Conservation (phyloP, 768 basidiomycete genomes). For the Lentinula lateritia region DNA sequence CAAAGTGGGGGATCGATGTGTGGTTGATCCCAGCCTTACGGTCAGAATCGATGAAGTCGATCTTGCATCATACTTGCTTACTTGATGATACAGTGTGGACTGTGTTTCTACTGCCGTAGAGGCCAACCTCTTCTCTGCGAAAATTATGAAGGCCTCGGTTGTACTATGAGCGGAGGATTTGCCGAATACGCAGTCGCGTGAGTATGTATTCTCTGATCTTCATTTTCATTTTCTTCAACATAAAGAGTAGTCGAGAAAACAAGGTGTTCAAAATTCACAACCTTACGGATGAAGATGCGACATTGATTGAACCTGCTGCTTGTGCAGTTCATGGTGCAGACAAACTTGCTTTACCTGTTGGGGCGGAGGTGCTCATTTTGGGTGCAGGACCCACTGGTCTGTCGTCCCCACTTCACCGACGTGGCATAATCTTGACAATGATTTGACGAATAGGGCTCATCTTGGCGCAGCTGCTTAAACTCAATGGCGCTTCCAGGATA, state of each 20-base stretch:
- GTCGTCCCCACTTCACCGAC: not conserved
- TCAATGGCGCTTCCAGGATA: slow-evolving; percentile 77
- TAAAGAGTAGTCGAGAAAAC: slow-evolving; percentile 41
- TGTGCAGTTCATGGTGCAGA: slow-evolving; percentile 81
- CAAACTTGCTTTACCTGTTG: slow-evolving; percentile 62
- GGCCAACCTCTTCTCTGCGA: slow-evolving; percentile 69
- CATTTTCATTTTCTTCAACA: not conserved
- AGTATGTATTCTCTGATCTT: slow-evolving; percentile 13
- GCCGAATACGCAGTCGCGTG: slow-evolving; percentile 70
- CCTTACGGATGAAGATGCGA: slow-evolving; percentile 71
- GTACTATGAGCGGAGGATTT: slow-evolving; percentile 64
- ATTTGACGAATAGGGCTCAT: slow-evolving; percentile 51
- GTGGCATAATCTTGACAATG: no score
- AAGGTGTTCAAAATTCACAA: slow-evolving; percentile 75
- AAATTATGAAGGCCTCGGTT: slow-evolving; percentile 60
- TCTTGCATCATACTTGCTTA: not conserved
- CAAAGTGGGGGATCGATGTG: slow-evolving; percentile 49
- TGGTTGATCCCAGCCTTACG: slow-evolving; percentile 52
- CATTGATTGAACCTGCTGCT: slow-evolving; percentile 70
- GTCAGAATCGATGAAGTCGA: slow-evolving; percentile 22
- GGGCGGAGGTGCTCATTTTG: slow-evolving; percentile 66
- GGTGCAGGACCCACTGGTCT: slow-evolving; percentile 71
- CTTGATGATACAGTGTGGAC: slow-evolving; percentile 35
- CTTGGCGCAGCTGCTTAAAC: slow-evolving; percentile 80
- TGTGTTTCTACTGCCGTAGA: slow-evolving; percentile 70